phyloP scores from a whole-genome alignment of 2,329 filamentous ascomycete species.

The Hansfordia pulvinata region DNA sequence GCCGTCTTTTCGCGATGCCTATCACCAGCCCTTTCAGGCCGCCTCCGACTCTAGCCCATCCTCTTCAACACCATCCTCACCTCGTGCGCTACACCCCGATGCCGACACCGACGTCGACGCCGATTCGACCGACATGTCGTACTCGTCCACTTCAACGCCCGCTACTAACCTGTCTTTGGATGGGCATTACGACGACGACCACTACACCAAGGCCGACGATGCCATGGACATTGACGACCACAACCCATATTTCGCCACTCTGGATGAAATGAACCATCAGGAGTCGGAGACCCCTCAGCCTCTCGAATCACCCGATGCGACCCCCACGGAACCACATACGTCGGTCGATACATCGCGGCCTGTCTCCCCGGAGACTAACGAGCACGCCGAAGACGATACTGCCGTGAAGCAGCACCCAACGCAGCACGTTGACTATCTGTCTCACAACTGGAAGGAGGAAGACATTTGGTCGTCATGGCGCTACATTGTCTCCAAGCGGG shows the following conservation, averaged over 20 bases:
- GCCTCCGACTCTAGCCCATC: conserved; percentile 33
- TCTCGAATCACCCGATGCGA: conserved; percentile 35
- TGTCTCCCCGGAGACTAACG: conserved; percentile 39
- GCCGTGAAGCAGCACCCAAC: conserved; percentile 63
- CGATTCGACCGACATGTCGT: conserved; percentile 42
- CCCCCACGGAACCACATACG: conserved; percentile 37
- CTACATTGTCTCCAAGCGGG: conserved; percentile 71
- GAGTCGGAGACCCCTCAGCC: conserved; percentile 34
- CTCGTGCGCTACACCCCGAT: conserved; percentile 33
- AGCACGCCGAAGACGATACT: conserved; percentile 66
- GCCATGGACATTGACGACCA: too few species aligned
- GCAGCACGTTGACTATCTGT: conserved; percentile 88
- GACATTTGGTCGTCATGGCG: conserved; percentile 98
- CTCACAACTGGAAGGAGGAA: conserved; percentile 85
- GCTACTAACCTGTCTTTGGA: conserved; percentile 50
- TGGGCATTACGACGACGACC: conserved; percentile 36
- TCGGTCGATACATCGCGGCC: conserved; percentile 39
- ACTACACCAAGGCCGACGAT: conserved; percentile 27
- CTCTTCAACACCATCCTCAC: conserved; percentile 42
- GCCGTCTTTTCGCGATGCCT: conserved; percentile 31
- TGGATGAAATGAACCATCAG: conserved; percentile 35
- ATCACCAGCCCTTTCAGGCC: conserved; percentile 24
- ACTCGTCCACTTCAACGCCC: conserved; percentile 51
- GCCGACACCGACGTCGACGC: too few species aligned
- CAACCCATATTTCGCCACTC: conserved; percentile 29